phyloP scores from a whole-genome alignment of 331 rosid genomes.

The Arachis monticola region DNA sequence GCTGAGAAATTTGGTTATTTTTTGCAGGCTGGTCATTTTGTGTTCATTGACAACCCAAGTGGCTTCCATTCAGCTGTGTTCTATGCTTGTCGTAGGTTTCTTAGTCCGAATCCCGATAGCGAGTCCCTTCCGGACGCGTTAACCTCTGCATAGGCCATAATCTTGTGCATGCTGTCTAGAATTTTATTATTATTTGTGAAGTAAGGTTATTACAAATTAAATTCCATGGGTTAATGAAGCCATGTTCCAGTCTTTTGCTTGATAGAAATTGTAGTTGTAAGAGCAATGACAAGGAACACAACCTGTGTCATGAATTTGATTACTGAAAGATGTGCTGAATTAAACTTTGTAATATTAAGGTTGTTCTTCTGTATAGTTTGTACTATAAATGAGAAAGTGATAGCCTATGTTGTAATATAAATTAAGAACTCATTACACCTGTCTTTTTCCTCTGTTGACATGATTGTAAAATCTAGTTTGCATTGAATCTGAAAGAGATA shows the following conservation, averaged over 20 bases:
- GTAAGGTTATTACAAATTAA: not conserved
- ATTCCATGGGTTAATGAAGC: conserved; percentile 24
- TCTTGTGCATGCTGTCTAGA: conserved; percentile 26
- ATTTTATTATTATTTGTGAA: not conserved
- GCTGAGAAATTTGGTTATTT: conserved; percentile 21
- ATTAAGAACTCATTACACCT: no score
- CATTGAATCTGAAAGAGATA: no score
- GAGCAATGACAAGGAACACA: conserved; percentile 23
- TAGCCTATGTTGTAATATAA: no score
- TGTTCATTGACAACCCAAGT: conserved; percentile 78
- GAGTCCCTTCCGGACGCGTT: conserved; percentile 79
- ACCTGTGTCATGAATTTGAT: conserved; percentile 2
- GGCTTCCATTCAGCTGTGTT: conserved; percentile 83
- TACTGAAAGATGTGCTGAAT: not conserved
- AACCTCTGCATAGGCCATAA: conserved; percentile 54
- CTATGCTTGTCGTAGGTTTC: conserved; percentile 77
- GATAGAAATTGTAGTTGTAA: conserved; percentile 2
- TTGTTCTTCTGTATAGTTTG: not conserved
- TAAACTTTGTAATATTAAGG: not conserved
- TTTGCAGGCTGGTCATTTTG: conserved; percentile 88
- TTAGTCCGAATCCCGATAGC: conserved; percentile 55
- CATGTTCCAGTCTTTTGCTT: conserved; percentile 17
- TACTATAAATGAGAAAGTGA: not conserved
- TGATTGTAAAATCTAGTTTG: no score
- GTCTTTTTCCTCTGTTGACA: no score